Conservation (phyloP, 169 alveolate species). For the Cryptosporidium sp. region DNA sequence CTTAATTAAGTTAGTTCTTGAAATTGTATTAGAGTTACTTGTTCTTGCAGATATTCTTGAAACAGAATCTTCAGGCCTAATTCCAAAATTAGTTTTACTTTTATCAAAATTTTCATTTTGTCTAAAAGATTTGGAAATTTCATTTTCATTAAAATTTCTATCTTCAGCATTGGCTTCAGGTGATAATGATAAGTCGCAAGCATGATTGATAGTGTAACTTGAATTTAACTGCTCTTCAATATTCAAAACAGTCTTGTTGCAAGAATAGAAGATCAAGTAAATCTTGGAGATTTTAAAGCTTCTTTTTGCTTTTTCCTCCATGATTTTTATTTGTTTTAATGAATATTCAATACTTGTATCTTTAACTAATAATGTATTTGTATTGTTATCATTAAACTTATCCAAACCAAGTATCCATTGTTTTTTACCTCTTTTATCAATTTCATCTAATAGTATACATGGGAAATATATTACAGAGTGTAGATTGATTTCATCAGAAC, state of each 20-base stretch:
- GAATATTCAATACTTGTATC: constrained; percentile 8
- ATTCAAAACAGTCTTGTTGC: constrained; percentile 47
- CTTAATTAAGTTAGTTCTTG: constrained; percentile 58
- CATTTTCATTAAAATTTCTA: not conserved
- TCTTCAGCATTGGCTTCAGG: not conserved
- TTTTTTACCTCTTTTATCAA: constrained; percentile 36
- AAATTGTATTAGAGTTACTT: constrained; percentile 14
- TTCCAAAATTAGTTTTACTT: not conserved
- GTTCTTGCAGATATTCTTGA: constrained; percentile 60
- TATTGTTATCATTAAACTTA: not conserved
- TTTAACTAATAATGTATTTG: not conserved
- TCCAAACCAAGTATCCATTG: constrained; percentile 67
- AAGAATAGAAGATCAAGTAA: constrained; percentile 53
- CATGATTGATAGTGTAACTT: not conserved
- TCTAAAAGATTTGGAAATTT: not conserved
- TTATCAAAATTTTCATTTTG: not conserved
- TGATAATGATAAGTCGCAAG: too few relatives aligned
- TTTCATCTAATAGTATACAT: constrained; percentile 39
- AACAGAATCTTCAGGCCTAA: constrained; percentile 53
- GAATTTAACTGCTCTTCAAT: constrained; percentile 46
- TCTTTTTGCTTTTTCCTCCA: constrained; percentile 68
- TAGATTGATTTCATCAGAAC: constrained; percentile 25
- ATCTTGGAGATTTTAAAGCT: constrained; percentile 52
- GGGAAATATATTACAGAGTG: constrained; percentile 53
- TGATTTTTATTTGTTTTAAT: constrained; percentile 1